phyloP scores from a whole-genome alignment of 345 rosid species.

The Trapa bicornis region DNA sequence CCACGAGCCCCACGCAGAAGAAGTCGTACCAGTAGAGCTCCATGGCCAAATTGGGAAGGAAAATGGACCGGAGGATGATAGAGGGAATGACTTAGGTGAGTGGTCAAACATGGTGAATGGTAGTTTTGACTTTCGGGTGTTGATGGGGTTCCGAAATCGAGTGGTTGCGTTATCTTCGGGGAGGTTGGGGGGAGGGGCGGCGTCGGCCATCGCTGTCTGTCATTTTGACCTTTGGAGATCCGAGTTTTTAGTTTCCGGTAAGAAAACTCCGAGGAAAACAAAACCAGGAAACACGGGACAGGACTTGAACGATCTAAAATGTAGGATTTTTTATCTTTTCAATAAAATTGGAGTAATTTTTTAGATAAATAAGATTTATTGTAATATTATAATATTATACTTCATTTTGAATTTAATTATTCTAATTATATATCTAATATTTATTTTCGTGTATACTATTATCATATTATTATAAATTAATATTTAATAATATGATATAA shows the following conservation, averaged over 20 bases:
- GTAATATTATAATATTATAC: too few species aligned
- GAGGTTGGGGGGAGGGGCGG: neutral
- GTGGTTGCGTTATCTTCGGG: neutral
- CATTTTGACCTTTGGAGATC: neutral
- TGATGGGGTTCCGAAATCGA: neutral
- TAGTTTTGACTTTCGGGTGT: conserved; percentile 32
- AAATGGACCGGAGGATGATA: neutral
- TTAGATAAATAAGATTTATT: too few species aligned
- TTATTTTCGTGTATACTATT: too few species aligned
- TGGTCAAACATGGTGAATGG: conserved; percentile 13
- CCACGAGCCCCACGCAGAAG: conserved; percentile 12
- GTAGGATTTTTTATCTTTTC: too few species aligned
- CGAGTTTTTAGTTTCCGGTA: neutral
- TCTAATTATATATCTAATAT: too few species aligned
- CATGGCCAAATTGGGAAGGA: neutral
- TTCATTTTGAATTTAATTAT: too few species aligned
- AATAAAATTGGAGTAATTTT: too few species aligned
- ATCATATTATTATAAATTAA: too few species aligned
- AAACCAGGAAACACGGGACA: neutral
- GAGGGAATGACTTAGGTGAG: neutral
- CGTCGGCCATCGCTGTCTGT: conserved; percentile 4
- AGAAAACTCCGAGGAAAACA: neutral
- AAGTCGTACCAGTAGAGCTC: conserved; percentile 11
- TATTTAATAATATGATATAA: too few species aligned
- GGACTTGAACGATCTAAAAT: too few species aligned